Evolutionary conservation across 495 filamentous ascomycete species (phyloP).

Genomic region (Lepraria neglecta): DNA sequence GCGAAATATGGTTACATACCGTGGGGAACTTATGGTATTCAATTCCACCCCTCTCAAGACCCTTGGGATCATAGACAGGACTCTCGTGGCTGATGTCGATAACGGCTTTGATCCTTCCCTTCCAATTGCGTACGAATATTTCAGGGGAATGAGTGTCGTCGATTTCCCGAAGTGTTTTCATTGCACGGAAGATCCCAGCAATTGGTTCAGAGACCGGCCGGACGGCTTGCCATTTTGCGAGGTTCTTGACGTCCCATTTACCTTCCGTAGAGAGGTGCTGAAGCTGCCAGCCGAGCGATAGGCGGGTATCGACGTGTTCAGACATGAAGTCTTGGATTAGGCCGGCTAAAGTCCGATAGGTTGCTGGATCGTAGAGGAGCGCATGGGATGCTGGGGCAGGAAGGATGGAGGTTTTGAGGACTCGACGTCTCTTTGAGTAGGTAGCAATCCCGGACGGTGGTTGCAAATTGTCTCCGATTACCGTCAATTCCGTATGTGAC

Average conservation of each 20-base stretch:
- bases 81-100: constrained; percentile 84
- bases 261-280: constrained; percentile 77
- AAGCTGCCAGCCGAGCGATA: constrained; percentile 84
- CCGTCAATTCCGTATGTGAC: constrained; percentile 16
- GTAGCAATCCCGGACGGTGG: background rate
- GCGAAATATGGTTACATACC: constrained; percentile 21
- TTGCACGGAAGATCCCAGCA: constrained; percentile 65
- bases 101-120: constrained; percentile 60
- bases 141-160: constrained; percentile 77
- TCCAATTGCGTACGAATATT: constrained; percentile 64
- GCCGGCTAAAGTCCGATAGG: constrained; percentile 68
- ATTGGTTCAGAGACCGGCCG: constrained; percentile 72
- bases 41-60: constrained; percentile 64
- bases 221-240: constrained; percentile 81
- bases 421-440: constrained; percentile 33
- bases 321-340: constrained; percentile 77
- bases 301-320: constrained; percentile 64
- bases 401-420: constrained; percentile 65
- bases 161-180: constrained; percentile 83
- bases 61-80: constrained; percentile 76
- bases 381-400: constrained; percentile 77
- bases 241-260: constrained; percentile 98
- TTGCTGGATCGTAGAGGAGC: constrained; percentile 71
- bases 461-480: constrained; percentile 10
- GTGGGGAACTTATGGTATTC: constrained; percentile 84